phyloP scores from a whole-genome alignment of 164 flowering plant genomes.

The Piper longum region DNA sequence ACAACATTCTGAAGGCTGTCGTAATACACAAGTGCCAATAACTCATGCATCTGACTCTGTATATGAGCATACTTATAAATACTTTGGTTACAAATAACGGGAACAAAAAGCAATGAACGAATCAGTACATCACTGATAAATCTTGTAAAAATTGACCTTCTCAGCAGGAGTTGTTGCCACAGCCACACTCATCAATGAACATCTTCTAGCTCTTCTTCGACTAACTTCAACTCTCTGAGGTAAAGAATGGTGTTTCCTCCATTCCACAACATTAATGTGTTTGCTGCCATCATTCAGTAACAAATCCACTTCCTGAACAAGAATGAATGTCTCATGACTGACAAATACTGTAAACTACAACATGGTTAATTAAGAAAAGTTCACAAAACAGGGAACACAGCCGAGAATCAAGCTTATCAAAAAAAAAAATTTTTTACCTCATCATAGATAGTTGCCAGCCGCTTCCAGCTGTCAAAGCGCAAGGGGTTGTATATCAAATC shows the following conservation, averaged over 20 bases:
- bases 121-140: too few species aligned
- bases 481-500: constrained; percentile 76
- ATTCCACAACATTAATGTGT: constrained; percentile 74
- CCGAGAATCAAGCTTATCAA: neutral
- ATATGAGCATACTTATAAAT: constrained; percentile 10
- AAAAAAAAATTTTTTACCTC: constrained; percentile 35
- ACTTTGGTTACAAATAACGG: neutral
- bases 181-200: constrained; percentile 84
- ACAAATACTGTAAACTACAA: neutral
- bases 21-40: constrained; percentile 89
- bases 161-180: constrained; percentile 64
- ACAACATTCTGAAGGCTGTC: constrained; percentile 95
- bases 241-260: constrained; percentile 68
- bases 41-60: constrained; percentile 85
- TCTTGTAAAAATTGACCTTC: constrained; percentile 35
- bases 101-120: neutral
- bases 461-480: constrained; percentile 92
- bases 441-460: constrained; percentile 84
- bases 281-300: constrained; percentile 98
- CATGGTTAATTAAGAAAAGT: too few species aligned
- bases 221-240: constrained; percentile 82
- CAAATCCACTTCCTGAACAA: constrained; percentile 86
- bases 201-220: constrained; percentile 83
- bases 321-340: neutral
- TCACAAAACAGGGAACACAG: neutral